These are phyloP conservation scores for Desmodesmus armatus DNA, from an alignment of 139 green algal species.

Conservation along the genomic window DNA sequence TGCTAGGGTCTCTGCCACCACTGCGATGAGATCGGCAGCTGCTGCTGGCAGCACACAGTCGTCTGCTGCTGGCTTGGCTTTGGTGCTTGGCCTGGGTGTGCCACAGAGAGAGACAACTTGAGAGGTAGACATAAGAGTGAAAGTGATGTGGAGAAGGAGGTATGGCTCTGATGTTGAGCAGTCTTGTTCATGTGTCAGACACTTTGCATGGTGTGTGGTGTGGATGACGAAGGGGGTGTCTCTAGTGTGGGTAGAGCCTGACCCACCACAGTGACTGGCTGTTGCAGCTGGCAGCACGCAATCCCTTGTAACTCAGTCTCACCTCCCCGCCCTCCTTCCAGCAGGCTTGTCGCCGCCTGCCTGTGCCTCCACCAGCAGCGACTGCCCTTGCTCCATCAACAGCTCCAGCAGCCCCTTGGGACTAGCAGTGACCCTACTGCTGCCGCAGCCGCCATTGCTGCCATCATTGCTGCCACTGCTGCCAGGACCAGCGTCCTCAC, in stretches of 20 bases:
- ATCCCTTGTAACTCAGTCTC: background rate
- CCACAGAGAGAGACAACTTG: background rate
- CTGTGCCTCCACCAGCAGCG: constrained; percentile 19
- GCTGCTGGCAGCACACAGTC: background rate
- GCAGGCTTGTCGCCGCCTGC: background rate
- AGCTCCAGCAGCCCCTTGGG: constrained; percentile 37
- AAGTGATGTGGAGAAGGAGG: too few species aligned
- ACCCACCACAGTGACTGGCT: background rate
- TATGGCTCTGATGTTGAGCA: too few species aligned
- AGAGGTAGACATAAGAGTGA: background rate
- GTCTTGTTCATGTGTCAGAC: too few species aligned
- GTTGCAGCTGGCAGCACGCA: background rate
- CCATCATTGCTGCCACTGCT: too few species aligned
- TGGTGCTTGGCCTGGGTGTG: background rate
- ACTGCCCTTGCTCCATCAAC: constrained; percentile 16
- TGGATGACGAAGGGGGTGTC: too few species aligned
- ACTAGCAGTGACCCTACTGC: too few species aligned
- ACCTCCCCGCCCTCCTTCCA: background rate
- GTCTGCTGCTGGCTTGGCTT: background rate
- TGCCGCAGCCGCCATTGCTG: too few species aligned
- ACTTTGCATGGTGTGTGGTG: too few species aligned
- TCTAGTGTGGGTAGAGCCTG: background rate
- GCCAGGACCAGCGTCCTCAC: background rate
- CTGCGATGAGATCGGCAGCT: constrained; percentile 12
- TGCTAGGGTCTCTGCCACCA: constrained; percentile 12